phyloP scores from a whole-genome alignment of 2,329 filamentous ascomycete species.

The Leptographium radiaticola region DNA sequence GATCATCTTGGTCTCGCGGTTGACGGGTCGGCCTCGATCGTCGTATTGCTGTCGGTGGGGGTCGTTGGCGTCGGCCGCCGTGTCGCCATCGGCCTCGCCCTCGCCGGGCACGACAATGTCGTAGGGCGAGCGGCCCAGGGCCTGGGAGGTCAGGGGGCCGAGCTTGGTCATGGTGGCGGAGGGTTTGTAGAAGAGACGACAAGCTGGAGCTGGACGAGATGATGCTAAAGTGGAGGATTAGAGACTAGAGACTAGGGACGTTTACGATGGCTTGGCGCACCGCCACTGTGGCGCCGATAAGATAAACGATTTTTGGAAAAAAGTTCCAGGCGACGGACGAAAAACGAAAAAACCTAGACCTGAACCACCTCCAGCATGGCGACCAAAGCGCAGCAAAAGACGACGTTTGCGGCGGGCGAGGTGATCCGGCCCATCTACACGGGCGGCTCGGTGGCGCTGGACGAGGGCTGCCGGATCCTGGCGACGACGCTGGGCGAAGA shows the following conservation, averaged over 20 bases:
- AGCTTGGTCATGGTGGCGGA: constrained; percentile 34
- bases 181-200: too few relatives aligned
- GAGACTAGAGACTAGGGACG: too few relatives aligned
- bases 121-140: constrained; percentile 46
- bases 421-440: constrained; percentile 90
- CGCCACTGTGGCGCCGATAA: constrained; percentile 17
- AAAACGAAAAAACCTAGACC: constrained; percentile 8
- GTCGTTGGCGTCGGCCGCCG: constrained; percentile 24
- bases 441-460: constrained; percentile 74
- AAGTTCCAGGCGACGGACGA: neutral
- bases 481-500: constrained; percentile 88
- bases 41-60: constrained; percentile 45
- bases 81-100: constrained; percentile 23
- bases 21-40: constrained; percentile 40
- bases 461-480: constrained; percentile 67
- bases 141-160: constrained; percentile 42
- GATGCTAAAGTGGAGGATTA: neutral
- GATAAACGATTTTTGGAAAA: constrained; percentile 22
- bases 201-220: too few relatives aligned
- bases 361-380: constrained; percentile 33
- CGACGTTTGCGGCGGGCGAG: constrained; percentile 73
- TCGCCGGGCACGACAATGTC: constrained; percentile 41
- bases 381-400: constrained; percentile 55
- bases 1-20: constrained; percentile 38
- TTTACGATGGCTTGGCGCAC: neutral